Evolutionary conservation across 768 basidiomycete species (phyloP).

Genomic region (Atractiella rhizophila): DNA sequence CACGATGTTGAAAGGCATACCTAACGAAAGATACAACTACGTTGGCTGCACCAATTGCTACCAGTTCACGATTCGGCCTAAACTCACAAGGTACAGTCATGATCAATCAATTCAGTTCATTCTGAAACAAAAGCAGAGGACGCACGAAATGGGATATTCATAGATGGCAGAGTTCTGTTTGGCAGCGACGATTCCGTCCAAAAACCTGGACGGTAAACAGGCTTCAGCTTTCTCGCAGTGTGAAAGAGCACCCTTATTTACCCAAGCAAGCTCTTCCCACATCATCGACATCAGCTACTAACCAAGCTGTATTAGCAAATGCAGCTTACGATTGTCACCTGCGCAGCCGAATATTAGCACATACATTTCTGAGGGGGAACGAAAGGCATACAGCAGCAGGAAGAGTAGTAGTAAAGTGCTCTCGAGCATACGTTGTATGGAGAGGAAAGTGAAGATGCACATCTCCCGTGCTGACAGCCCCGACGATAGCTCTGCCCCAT

Average conservation of each 20-base stretch:
- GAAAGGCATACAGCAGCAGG: too few species aligned
- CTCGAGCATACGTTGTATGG: conserved; percentile 29
- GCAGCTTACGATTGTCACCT: neutral
- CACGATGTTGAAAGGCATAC: too few species aligned
- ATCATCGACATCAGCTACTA: too few species aligned
- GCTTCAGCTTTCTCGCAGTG: too few species aligned
- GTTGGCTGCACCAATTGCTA: conserved; percentile 39
- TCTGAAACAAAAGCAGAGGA: neutral
- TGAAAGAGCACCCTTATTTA: too few species aligned
- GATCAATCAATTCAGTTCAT: neutral
- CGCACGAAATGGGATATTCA: conserved; percentile 44
- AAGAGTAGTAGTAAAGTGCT: too few species aligned
- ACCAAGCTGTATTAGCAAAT: conserved; percentile 1
- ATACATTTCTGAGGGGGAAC: too few species aligned
- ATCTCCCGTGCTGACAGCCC: conserved; percentile 37
- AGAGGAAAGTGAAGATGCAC: conserved; percentile 55
- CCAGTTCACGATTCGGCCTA: conserved; percentile 73
- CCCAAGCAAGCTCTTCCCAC: too few species aligned
- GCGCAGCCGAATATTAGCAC: conserved; percentile 4
- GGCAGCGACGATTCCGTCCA: conserved; percentile 84
- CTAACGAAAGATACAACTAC: conserved; percentile 38
- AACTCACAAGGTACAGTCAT: neutral
- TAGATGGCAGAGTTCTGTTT: conserved; percentile 71
- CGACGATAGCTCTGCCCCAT: conserved; percentile 65
- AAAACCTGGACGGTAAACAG: too few species aligned